Evolutionary conservation across 176 grass and related monocot species (phyloP), one percentile per base, ranked within the genome.

Genomic region (Aegilops sharonensis): DNA sequence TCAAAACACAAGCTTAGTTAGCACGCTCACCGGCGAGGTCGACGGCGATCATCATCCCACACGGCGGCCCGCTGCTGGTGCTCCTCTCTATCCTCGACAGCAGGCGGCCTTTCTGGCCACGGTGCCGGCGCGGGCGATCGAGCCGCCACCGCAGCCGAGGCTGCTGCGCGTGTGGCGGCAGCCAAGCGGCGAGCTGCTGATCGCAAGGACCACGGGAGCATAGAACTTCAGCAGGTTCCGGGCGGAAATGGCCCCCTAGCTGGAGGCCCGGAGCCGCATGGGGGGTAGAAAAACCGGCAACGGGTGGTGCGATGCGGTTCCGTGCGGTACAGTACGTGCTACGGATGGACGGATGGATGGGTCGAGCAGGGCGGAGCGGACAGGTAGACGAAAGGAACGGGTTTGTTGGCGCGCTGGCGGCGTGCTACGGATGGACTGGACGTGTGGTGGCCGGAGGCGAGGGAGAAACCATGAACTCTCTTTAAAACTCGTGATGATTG

Each of bases 151-250:
- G 65, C 32, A 9, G 89, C 34, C 5, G 84, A 65, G 8, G 64
- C 57, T 1, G 47, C 77, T 10, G 74, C 89, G 1, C 88, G 82
- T 40, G 77, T 35, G n/a, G 86, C 79, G 20, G 87, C 68, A 15
- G 75, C 82, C 42, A 89, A 3, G 42, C 87, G 76, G 57, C 87
- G 82, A 64, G 87, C 87, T 54, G 87, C 87, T 66, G 87, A 59
- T 18, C n/a, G 2, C 57, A 39, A 45, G 31, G 87, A 10, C 87
- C 82, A n/a, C 6, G 81, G 76, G 48, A 75, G 43, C 87, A 89
- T 89, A 74, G 67, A 74, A 73, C 81, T 2, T 6, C 64, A 7
- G 80, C 45, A 6, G 21, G 7, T 7, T 39, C 57, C 61, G 0
- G 71, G 9, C 17, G 7, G 54, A 78, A 63, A 72, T 52, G 68